Evolutionary conservation across 495 filamentous ascomycete genomes (phyloP).

Genomic region (Podospora anserina): DNA sequence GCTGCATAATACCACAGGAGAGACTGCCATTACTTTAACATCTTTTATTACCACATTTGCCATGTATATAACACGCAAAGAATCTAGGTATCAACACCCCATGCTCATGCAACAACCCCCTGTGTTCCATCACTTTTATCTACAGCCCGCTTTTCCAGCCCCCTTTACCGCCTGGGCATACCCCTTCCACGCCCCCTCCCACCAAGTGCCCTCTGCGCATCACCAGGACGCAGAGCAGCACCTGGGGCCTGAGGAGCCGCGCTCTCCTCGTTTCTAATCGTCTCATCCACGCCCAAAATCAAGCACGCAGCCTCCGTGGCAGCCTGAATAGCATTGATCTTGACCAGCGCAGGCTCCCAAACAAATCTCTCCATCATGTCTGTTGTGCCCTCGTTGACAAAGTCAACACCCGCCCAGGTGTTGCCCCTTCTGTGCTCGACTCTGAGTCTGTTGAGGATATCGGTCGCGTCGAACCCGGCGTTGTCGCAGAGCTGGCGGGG

Average conservation of each 20-base stretch:
- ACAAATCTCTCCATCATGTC: constrained; percentile 94
- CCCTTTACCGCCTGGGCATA: constrained; percentile 74
- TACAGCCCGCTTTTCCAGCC: background rate
- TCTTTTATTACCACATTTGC: background rate
- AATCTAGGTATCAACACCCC: constrained; percentile 11
- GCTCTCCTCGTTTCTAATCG: constrained; percentile 93
- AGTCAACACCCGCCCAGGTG: constrained; percentile 94
- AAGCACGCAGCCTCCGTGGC: constrained; percentile 92
- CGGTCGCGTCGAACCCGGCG: constrained; percentile 95
- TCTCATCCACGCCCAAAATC: constrained; percentile 96
- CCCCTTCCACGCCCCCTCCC: constrained; percentile 71
- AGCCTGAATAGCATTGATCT: constrained; percentile 95
- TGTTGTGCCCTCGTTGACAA: constrained; percentile 81
- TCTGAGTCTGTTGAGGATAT: constrained; percentile 89
- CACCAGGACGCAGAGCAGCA: constrained; percentile 80
- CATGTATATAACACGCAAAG: background rate
- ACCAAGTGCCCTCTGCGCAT: constrained; percentile 84
- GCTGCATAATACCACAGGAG: no score
- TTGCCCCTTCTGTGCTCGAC: constrained; percentile 91
- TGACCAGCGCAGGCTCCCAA: constrained; percentile 94
- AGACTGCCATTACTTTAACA: background rate
- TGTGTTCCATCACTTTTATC: constrained; percentile 21
- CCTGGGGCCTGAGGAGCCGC: constrained; percentile 73
- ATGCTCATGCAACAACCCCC: constrained; percentile 14
- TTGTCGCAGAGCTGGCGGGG: constrained; percentile 97